phyloP scores from a whole-genome alignment of 1,139 yeast species.

The Yamadazyma sp. region DNA sequence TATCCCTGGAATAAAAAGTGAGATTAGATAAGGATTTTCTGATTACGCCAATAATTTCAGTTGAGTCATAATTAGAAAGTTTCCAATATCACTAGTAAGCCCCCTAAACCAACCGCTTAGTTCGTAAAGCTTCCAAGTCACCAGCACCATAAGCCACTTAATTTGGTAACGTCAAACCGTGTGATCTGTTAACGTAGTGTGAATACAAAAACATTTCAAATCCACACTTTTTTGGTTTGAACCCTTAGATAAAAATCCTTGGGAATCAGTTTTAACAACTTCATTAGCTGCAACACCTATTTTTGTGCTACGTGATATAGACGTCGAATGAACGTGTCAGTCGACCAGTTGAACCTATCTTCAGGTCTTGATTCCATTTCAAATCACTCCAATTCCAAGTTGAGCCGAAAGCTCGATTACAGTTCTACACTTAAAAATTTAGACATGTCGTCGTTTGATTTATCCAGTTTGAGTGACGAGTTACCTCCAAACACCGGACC shows the following conservation, averaged over 20 bases:
- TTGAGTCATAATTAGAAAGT: conserved; percentile 1
- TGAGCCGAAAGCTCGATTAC: not conserved
- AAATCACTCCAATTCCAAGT: not conserved
- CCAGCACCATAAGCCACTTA: too few species aligned
- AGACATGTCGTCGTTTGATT: conserved; percentile 9
- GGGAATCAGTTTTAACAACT: not conserved
- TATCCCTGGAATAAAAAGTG: not conserved
- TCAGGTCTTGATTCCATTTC: not conserved
- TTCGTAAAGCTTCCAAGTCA: too few species aligned
- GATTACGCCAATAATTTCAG: not conserved
- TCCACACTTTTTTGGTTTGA: conserved; percentile 1
- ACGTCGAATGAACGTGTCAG: conserved; percentile 1
- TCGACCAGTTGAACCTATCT: not conserved
- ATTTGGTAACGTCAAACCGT: too few species aligned
- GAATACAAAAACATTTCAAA: not conserved
- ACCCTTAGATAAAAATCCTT: not conserved
- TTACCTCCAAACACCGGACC: conserved; percentile 47
- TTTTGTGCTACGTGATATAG: not conserved
- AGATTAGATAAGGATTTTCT: conserved; percentile 2
- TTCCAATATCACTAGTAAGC: too few species aligned
- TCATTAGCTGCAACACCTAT: not conserved
- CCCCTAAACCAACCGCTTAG: too few species aligned
- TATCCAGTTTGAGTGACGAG: conserved; percentile 14
- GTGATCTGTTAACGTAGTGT: conserved; percentile 1
- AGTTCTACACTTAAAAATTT: not conserved